phyloP scores from a whole-genome alignment of 352 stramenopile genomes.

The Phytophthora sp. region DNA sequence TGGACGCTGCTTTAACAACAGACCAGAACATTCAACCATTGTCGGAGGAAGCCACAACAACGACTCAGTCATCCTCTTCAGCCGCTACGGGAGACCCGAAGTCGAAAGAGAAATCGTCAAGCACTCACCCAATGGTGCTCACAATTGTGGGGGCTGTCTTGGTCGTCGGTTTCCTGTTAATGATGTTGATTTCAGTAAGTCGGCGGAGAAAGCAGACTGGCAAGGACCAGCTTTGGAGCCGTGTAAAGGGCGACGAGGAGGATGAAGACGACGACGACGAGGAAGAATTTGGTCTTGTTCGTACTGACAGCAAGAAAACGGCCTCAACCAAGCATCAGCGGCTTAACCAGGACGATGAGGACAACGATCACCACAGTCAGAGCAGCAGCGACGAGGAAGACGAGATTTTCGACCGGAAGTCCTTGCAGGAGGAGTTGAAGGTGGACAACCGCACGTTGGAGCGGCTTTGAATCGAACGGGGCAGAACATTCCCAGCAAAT shows the following conservation, averaged over 20 bases:
- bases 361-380: conserved; percentile 30
- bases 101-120: conserved; percentile 32
- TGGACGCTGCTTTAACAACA: conserved; percentile 14
- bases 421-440: conserved; percentile 47
- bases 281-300: conserved; percentile 63
- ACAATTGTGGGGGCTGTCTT: conserved; percentile 76
- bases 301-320: conserved; percentile 31
- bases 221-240: conserved; percentile 69
- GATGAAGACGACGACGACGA: conserved; percentile 72
- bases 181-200: conserved; percentile 67
- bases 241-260: conserved; percentile 71
- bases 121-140: conserved; percentile 71
- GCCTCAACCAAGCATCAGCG: conserved; percentile 44
- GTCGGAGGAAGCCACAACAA: conserved; percentile 15
- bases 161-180: conserved; percentile 73
- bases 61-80: conserved; percentile 23
- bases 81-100: conserved; percentile 14
- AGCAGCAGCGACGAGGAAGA: conserved; percentile 70
- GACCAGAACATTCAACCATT: conserved; percentile 21
- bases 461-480: conserved; percentile 47
- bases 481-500: conserved; percentile 18
- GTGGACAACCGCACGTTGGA: conserved; percentile 65
- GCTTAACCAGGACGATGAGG: conserved; percentile 43
- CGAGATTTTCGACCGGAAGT: conserved; percentile 70
- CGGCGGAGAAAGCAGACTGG: conserved; percentile 60